Percentiles rank a stretch among this genome's conserved stretches.
Evolutionary conservation across 495 filamentous ascomycete species (phyloP).

Genomic region (Lindgomyces ingoldianus): DNA sequence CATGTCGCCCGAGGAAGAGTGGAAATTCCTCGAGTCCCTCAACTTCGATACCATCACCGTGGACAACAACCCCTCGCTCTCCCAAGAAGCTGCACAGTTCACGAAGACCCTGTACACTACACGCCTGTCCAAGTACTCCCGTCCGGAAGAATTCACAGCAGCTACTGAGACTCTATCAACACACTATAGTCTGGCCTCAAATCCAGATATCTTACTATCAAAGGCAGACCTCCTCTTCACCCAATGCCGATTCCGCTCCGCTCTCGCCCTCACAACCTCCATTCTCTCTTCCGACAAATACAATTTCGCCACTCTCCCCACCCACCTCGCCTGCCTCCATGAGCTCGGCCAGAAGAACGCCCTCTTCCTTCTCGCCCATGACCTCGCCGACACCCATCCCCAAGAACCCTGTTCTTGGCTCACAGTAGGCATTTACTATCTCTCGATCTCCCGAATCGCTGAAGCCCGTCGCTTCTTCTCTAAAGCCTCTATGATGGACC

Average conservation of each 20-base stretch:
- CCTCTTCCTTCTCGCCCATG: constrained; percentile 91
- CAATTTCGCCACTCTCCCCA: constrained; percentile 83
- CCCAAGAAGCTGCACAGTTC: constrained; percentile 86
- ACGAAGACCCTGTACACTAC: constrained; percentile 97
- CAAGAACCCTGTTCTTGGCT: constrained; percentile 89
- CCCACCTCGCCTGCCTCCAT: constrained; percentile 90
- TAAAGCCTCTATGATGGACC: constrained; percentile 95
- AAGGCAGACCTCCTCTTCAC: constrained; percentile 90
- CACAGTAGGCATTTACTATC: constrained; percentile 93
- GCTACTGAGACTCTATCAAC: constrained; percentile 89
- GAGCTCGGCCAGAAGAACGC: constrained; percentile 83
- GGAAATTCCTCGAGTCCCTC: constrained; percentile 85
- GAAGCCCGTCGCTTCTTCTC: constrained; percentile 95
- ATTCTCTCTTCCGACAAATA: constrained; percentile 80
- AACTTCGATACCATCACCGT: constrained; percentile 81
- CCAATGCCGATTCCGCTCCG: constrained; percentile 87
- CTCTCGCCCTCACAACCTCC: constrained; percentile 77
- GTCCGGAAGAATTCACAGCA: constrained; percentile 76
- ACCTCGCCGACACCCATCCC: constrained; percentile 87
- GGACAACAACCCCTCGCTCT: constrained; percentile 53
- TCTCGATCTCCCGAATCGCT: constrained; percentile 82
- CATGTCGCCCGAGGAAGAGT: constrained; percentile 97
- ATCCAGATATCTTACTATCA: constrained; percentile 91
- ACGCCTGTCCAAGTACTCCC: constrained; percentile 91
- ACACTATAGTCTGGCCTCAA: constrained; percentile 84